phyloP scores from a whole-genome alignment of 2,329 filamentous ascomycete species.

The Chrysoporthe deuterocubensis region DNA sequence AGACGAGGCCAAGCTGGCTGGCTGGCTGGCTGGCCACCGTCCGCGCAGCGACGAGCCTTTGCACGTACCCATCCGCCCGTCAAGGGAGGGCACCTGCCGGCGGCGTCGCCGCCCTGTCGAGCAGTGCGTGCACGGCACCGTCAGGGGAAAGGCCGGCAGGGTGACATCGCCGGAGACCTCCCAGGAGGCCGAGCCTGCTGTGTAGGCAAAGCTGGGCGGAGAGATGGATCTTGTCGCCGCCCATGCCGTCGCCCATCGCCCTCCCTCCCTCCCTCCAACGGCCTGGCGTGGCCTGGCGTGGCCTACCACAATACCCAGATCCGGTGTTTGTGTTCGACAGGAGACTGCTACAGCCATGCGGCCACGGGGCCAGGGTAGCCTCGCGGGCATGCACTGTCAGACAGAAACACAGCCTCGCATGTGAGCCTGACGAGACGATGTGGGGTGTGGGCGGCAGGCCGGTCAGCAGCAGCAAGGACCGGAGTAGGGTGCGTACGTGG shows the following conservation, averaged over 20 bases:
- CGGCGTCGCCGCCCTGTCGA: too few relatives aligned
- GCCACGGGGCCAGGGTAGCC: neutral
- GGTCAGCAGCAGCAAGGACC: conserved; percentile 3
- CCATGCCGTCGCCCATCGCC: too few relatives aligned
- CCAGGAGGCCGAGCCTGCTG: too few relatives aligned
- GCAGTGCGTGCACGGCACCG: conserved; percentile 1
- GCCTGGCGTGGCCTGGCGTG: too few relatives aligned
- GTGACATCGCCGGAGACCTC: too few relatives aligned
- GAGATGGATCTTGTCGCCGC: conserved; percentile 5
- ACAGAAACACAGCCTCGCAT: conserved; percentile 10
- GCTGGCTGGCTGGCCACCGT: neutral
- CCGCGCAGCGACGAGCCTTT: neutral
- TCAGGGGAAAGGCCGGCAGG: neutral
- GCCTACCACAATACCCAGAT: neutral
- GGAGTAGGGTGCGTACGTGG: neutral
- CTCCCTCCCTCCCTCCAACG: too few relatives aligned
- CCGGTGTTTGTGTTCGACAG: neutral
- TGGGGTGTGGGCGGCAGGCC: neutral
- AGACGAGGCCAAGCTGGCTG: neutral
- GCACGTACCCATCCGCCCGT: too few relatives aligned
- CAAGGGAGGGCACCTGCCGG: too few relatives aligned
- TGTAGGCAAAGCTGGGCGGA: too few relatives aligned
- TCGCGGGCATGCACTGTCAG: neutral
- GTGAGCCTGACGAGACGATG: neutral
- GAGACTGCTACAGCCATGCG: neutral